Percentiles rank a stretch among this genome's conserved stretches.
These are phyloP conservation scores for Erysimum cheiranthoides DNA, from an alignment of 345 rosid species.

Conservation along the genomic window DNA sequence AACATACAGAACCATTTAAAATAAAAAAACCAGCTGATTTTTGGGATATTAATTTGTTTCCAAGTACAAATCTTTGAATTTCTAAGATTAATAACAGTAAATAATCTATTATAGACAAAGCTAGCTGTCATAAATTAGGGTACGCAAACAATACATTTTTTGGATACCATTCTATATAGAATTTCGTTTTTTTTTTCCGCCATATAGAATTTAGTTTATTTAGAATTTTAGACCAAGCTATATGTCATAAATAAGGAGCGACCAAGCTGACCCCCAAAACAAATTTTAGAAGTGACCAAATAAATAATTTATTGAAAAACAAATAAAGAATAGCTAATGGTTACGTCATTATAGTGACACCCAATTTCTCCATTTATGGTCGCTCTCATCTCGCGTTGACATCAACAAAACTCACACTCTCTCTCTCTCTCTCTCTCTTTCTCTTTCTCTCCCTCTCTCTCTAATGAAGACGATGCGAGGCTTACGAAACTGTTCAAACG, in stretches of 20 bases:
- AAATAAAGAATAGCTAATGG: constrained; percentile 17
- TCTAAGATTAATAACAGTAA: too few species aligned
- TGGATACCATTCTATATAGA: too few species aligned
- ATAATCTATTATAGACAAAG: too few species aligned
- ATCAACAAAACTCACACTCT: constrained; percentile 33
- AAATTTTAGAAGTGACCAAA: not conserved
- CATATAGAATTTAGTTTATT: too few species aligned
- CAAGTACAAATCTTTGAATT: not conserved
- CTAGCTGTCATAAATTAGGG: too few species aligned
- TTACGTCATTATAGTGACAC: constrained; percentile 46
- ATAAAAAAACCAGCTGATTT: not conserved
- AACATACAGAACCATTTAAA: not conserved
- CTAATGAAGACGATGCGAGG: constrained; percentile 47
- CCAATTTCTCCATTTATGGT: constrained; percentile 43
- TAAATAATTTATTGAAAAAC: not conserved
- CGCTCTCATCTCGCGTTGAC: constrained; percentile 42
- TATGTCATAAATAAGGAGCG: not conserved
- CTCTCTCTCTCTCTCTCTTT: constrained; percentile 2
- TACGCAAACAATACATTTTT: too few species aligned
- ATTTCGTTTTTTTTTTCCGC: too few species aligned
- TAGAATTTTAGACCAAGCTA: not conserved
- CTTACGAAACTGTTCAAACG: constrained; percentile 36
- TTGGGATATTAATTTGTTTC: not conserved
- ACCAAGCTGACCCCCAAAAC: not conserved
- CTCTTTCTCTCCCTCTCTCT: constrained; percentile 22